phyloP scores from a whole-genome alignment of 2,329 filamentous ascomycete species.

The Cercospora janseana region DNA sequence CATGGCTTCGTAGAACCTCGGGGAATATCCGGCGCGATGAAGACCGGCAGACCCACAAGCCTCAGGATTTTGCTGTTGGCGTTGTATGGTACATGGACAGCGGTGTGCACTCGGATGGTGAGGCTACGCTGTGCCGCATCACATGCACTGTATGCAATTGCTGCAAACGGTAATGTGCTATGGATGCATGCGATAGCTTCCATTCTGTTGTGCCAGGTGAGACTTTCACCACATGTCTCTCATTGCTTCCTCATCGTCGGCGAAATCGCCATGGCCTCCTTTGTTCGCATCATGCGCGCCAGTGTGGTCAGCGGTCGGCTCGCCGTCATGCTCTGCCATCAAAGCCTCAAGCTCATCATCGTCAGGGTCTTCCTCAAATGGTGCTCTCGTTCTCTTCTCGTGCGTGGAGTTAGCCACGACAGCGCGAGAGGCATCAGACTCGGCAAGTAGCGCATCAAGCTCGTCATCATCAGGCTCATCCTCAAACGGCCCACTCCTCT shows the following conservation, averaged over 20 bases:
- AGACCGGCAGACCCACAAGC: no score
- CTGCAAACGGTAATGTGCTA: no score
- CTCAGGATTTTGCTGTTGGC: no score
- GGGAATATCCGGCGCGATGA: neutral
- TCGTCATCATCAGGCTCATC: constrained; percentile 24
- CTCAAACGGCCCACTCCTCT: constrained; percentile 28
- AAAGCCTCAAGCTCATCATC: constrained; percentile 52
- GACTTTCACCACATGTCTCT: constrained; percentile 43
- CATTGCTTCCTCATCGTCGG: constrained; percentile 67
- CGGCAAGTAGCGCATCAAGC: constrained; percentile 10
- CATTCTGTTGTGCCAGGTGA: constrained; percentile 6
- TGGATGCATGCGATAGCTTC: constrained; percentile 3
- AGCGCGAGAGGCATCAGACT: neutral
- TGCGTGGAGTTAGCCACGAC: neutral
- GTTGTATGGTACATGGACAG: no score
- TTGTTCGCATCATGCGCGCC: no score
- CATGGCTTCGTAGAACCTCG: constrained; percentile 11
- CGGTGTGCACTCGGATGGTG: no score
- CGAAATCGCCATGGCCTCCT: constrained; percentile 45
- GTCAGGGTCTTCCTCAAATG: constrained; percentile 24
- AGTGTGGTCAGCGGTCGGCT: no score
- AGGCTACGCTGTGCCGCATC: no score
- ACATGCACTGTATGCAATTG: no score
- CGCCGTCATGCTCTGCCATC: constrained; percentile 49
- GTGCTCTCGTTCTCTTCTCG: constrained; percentile 24